These are phyloP conservation scores for Fusarium luffae DNA, from an alignment of 2,329 filamentous ascomycete genomes.

Conservation along the genomic window DNA sequence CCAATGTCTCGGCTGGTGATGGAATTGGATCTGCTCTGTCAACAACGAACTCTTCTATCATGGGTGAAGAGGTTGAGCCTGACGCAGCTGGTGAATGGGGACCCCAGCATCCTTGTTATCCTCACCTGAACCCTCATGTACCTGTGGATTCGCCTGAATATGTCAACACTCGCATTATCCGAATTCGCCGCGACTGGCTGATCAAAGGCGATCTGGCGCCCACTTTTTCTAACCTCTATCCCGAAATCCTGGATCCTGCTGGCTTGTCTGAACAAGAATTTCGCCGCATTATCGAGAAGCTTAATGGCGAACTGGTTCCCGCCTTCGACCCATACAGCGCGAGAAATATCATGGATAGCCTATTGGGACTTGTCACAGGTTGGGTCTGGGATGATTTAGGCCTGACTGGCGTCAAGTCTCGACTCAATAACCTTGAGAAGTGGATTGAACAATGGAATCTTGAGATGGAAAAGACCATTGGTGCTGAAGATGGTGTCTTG, in stretches of 20 bases:
- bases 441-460: constrained; percentile 91
- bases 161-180: constrained; percentile 85
- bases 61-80: constrained; percentile 72
- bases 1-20: constrained; percentile 61
- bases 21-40: constrained; percentile 67
- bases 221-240: constrained; percentile 94
- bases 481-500: constrained; percentile 61
- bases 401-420: constrained; percentile 77
- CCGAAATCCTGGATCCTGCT: constrained; percentile 89
- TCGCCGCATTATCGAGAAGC: constrained; percentile 79
- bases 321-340: constrained; percentile 82
- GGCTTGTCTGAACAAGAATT: constrained; percentile 89
- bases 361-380: constrained; percentile 84
- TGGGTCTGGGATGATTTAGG: constrained; percentile 97
- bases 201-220: constrained; percentile 88
- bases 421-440: constrained; percentile 75
- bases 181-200: constrained; percentile 92
- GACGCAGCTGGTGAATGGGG: constrained; percentile 87
- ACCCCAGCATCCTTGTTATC: constrained; percentile 91
- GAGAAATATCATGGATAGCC: constrained; percentile 81
- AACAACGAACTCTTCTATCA: constrained; percentile 69
- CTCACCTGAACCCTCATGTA: constrained; percentile 92
- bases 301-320: constrained; percentile 81
- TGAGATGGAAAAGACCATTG: constrained; percentile 69
- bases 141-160: constrained; percentile 80